Percentiles rank a stretch among this genome's conserved stretches.
Conservation (phyloP, 2,329 filamentous ascomycete species). For the Tetracladium maxilliforme region DNA sequence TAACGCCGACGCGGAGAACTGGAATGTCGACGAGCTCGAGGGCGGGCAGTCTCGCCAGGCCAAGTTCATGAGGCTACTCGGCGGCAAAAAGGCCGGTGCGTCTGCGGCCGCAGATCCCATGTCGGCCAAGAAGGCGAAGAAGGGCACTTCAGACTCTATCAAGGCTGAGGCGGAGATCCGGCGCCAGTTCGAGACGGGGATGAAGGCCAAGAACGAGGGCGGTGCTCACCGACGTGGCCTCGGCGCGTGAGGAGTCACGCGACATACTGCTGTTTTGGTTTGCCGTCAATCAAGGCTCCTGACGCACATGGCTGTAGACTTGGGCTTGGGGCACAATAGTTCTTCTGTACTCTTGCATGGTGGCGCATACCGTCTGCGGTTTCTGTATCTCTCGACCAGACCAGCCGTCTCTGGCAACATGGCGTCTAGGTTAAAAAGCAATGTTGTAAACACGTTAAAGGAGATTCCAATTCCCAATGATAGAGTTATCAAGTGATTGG, state of each 20-base stretch:
- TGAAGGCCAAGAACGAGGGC: constrained; percentile 19
- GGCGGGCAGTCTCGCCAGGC: constrained; percentile 14
- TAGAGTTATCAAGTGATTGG: too few relatives aligned
- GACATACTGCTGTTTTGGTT: not conserved
- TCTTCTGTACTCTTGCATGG: not conserved
- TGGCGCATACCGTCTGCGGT: too few relatives aligned
- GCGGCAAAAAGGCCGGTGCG: constrained; percentile 10
- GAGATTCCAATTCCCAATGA: too few relatives aligned
- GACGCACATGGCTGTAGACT: not conserved
- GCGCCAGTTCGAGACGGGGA: constrained; percentile 18
- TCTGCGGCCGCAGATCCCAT: not conserved
- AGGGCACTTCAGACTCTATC: constrained; percentile 5
- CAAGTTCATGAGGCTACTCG: constrained; percentile 18
- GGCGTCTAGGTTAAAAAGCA: not conserved
- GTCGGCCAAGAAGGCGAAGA: constrained; percentile 3
- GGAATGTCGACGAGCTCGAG: constrained; percentile 13
- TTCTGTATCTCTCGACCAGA: too few relatives aligned
- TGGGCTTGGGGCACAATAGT: constrained; percentile 1
- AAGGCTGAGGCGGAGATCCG: constrained; percentile 17
- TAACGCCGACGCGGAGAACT: constrained; percentile 2
- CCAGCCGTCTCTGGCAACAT: not conserved
- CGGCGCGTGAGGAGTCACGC: constrained; percentile 12
- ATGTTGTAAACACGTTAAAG: too few relatives aligned
- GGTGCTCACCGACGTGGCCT: constrained; percentile 17
- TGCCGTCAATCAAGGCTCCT: not conserved